phyloP scores from a whole-genome alignment of 140 eudicot species.

The Anethum foeniculum region DNA sequence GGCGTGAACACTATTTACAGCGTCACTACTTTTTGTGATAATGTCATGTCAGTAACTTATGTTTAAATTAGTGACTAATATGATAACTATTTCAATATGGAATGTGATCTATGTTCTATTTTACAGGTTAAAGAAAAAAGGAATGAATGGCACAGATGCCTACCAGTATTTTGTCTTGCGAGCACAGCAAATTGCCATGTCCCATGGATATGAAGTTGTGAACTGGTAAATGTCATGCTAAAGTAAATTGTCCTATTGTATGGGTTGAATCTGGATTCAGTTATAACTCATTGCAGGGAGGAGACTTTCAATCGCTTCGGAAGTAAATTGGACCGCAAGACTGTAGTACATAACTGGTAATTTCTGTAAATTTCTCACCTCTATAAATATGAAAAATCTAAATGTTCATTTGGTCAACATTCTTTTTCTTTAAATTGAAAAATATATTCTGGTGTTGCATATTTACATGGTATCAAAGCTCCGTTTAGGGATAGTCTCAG shows the following conservation, averaged over 20 bases:
- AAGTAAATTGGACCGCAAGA: conserved; percentile 60
- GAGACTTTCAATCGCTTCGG: conserved; percentile 91
- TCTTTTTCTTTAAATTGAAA: not conserved
- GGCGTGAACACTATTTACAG: not conserved
- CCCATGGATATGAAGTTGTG: conserved; percentile 88
- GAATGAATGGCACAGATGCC: conserved; percentile 49
- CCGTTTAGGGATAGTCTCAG: no score
- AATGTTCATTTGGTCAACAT: not conserved
- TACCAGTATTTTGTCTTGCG: conserved; percentile 74
- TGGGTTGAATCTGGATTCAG: conserved; percentile 1
- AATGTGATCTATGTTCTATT: conserved; percentile 2
- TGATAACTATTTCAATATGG: not conserved
- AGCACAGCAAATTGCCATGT: conserved; percentile 79
- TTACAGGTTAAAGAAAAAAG: conserved; percentile 48
- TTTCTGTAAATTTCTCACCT: not conserved
- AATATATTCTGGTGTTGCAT: not conserved
- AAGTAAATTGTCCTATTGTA: not conserved
- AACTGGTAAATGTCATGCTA: conserved; percentile 50
- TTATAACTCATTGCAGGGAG: conserved; percentile 46
- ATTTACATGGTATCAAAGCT: not conserved
- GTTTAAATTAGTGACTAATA: not conserved
- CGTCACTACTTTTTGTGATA: not conserved
- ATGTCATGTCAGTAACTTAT: not conserved
- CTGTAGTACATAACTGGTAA: conserved; percentile 90
- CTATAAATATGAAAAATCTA: not conserved